phyloP scores from a whole-genome alignment of 805 yeast species.

The Zygotorulaspora chibaensis region DNA sequence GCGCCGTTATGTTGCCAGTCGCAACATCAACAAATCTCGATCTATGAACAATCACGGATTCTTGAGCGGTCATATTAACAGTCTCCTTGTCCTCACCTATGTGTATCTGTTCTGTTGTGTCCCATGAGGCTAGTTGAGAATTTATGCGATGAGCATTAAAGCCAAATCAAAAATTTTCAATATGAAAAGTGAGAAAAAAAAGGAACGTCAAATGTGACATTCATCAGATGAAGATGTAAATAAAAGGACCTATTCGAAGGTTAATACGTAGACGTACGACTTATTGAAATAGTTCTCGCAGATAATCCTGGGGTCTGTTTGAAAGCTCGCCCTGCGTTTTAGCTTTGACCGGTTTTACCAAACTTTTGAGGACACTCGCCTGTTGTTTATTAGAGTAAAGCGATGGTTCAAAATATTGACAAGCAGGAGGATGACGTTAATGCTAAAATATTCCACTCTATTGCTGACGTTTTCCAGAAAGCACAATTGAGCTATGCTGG shows the following conservation, averaged over 20 bases:
- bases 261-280: no score
- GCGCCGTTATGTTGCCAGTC: constrained; percentile 78
- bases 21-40: constrained; percentile 87
- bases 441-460: constrained; percentile 41
- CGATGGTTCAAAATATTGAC: constrained; percentile 8
- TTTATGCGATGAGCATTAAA: constrained; percentile 22
- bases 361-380: background rate
- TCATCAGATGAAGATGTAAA: background rate
- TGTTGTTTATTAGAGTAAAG: background rate
- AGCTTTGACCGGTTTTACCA: background rate
- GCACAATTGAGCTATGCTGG: constrained; percentile 72
- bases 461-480: constrained; percentile 71
- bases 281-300: no score
- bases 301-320: background rate
- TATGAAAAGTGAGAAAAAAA: constrained; percentile 1
- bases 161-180: constrained; percentile 12
- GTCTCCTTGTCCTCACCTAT: constrained; percentile 1
- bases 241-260: background rate
- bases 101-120: background rate
- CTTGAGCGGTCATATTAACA: constrained; percentile 12
- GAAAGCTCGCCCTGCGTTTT: background rate
- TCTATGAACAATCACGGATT: constrained; percentile 53
- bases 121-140: background rate
- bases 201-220: constrained; percentile 1
- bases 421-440: constrained; percentile 28